A percentile compares a stretch with the other conserved stretches of the same genome.
These are phyloP conservation scores for Solanum habrochaites DNA, from an alignment of 257 asterid species.

Conservation along the genomic window DNA sequence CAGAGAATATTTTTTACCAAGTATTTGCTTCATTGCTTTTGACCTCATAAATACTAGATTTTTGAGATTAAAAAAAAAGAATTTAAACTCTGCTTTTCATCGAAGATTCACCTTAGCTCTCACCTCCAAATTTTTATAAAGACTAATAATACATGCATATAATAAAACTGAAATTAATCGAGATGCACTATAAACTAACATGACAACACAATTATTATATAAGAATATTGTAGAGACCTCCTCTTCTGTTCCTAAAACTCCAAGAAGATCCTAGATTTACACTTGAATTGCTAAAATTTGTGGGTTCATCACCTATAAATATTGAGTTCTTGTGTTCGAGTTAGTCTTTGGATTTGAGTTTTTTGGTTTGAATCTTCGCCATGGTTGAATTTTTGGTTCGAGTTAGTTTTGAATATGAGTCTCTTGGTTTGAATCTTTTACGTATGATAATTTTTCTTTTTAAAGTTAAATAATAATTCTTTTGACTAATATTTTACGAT, in stretches of 20 bases:
- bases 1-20: fast-evolving
- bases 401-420: no score
- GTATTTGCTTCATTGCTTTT: no score
- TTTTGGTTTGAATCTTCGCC: no score
- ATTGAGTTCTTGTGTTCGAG: no score
- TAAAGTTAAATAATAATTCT: no score
- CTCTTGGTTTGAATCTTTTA: no score
- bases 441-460: no score
- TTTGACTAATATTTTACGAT: no score
- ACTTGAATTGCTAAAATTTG: not conserved
- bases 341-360: no score
- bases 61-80: fast-evolving
- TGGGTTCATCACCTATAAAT: not conserved
- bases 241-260: not conserved
- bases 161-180: no score
- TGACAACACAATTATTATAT: not conserved
- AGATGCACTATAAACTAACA: not conserved
- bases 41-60: not conserved
- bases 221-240: not conserved
- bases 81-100: no score
- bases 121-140: not conserved
- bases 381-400: no score
- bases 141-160: not conserved
- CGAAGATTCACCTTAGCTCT: not conserved
- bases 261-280: not conserved